These are phyloP conservation scores for Chlamydomonas schloesseri DNA, from an alignment of 139 green algal genomes.

Conservation along the genomic window DNA sequence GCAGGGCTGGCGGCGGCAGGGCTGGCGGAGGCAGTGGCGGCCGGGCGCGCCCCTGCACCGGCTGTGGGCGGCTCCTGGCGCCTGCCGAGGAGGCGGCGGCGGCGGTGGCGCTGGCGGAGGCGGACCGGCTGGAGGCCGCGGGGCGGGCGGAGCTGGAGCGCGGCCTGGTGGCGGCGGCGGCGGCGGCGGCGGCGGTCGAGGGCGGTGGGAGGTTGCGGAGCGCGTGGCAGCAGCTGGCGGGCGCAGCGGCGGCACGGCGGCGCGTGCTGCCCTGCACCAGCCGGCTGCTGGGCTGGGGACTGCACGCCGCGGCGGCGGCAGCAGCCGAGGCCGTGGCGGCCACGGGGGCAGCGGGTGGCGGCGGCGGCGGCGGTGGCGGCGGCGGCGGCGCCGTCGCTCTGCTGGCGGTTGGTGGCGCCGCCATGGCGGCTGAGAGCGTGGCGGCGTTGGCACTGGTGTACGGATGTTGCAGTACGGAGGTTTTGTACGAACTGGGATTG, in stretches of 20 bases:
- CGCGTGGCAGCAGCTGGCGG: background rate
- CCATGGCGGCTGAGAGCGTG: background rate
- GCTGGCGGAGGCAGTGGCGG: no score
- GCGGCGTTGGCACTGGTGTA: background rate
- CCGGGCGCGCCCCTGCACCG: background rate
- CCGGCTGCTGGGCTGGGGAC: background rate
- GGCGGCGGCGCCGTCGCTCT: background rate
- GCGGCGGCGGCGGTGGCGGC: background rate
- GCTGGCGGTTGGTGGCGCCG: background rate
- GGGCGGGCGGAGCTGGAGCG: background rate
- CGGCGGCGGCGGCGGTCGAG: background rate
- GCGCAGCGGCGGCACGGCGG: background rate
- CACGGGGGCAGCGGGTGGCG: background rate
- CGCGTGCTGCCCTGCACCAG: constrained; percentile 9
- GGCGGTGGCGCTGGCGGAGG: constrained; percentile 3
- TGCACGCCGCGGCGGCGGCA: background rate
- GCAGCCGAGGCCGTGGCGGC: background rate
- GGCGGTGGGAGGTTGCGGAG: background rate
- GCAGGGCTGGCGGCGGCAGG: no score
- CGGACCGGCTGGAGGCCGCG: background rate
- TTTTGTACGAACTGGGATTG: constrained; percentile 29
- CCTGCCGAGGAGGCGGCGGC: background rate
- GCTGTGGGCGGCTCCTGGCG: background rate
- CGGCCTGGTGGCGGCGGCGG: background rate
- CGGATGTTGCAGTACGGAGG: constrained; percentile 38